Conservation (phyloP, 2,329 filamentous ascomycete species). For the Ophiostoma ulmi region DNA sequence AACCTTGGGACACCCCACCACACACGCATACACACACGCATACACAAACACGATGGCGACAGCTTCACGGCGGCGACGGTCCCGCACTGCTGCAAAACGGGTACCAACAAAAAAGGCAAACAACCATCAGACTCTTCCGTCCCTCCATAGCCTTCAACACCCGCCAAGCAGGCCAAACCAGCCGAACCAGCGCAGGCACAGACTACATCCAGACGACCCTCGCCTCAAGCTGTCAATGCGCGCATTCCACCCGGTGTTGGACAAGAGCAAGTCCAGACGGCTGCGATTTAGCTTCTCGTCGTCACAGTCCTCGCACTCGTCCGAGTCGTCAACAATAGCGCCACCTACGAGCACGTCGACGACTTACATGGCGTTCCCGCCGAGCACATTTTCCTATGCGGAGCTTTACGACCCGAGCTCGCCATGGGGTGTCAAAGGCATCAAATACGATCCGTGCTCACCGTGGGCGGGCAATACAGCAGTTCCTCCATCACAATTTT, state of each 20-base stretch:
- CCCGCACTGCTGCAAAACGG: neutral
- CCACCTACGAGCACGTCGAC: neutral
- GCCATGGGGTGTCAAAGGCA: constrained; percentile 25
- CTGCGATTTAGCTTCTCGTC: constrained; percentile 4
- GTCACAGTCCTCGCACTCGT: neutral
- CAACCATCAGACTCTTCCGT: neutral
- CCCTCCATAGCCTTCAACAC: neutral
- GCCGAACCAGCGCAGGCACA: neutral
- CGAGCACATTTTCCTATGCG: neutral
- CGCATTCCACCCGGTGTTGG: constrained; percentile 17
- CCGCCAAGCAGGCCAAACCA: neutral
- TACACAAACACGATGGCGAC: neutral
- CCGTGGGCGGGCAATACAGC: constrained; percentile 16
- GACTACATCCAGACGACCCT: constrained; percentile 12
- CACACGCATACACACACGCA: neutral
- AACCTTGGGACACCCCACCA: neutral
- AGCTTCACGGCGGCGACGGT: constrained; percentile 1
- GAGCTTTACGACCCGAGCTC: constrained; percentile 20
- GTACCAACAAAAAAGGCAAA: neutral
- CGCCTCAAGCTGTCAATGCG: constrained; percentile 18
- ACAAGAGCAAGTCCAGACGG: constrained; percentile 12
- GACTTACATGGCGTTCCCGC: neutral
- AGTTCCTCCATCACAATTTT: neutral
- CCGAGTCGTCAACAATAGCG: neutral
- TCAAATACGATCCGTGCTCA: constrained; percentile 24